phyloP scores from a whole-genome alignment of 2,329 filamentous ascomycete genomes.

The Neopestalotiopsis clavispora region DNA sequence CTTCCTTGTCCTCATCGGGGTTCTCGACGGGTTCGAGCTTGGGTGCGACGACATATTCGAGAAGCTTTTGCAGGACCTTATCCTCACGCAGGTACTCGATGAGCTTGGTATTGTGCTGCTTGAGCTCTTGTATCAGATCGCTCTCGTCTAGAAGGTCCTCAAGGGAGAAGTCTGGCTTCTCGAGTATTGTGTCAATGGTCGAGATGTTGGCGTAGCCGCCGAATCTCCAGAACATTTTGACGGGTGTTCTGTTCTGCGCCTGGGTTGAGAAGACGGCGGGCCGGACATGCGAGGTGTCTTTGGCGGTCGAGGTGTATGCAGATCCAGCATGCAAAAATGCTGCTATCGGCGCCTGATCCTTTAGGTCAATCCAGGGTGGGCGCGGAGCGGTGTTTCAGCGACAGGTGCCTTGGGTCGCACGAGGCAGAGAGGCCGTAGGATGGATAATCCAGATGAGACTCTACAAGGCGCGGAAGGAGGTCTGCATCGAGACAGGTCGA shows the following conservation, averaged over 20 bases:
- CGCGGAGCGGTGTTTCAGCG: background rate
- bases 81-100: slow-evolving; percentile 95
- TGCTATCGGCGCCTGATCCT: slow-evolving; percentile 7
- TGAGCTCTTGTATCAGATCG: slow-evolving; percentile 95
- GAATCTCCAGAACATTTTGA: slow-evolving; percentile 99
- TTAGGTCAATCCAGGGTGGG: background rate
- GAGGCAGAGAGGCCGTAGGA: background rate
- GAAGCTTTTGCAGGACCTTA: slow-evolving; percentile 79
- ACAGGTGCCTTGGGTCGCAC: background rate
- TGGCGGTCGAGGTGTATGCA: background rate
- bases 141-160: slow-evolving; percentile 96
- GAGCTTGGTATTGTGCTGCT: slow-evolving; percentile 96
- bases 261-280: background rate
- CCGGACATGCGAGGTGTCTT: background rate
- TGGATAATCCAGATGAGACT: background rate
- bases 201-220: slow-evolving; percentile 98
- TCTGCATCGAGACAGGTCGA: background rate
- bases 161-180: slow-evolving; percentile 93
- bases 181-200: slow-evolving; percentile 93
- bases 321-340: slow-evolving; percentile 8
- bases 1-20: slow-evolving; percentile 52
- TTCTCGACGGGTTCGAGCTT: slow-evolving; percentile 64
- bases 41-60: slow-evolving; percentile 90
- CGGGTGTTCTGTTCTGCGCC: slow-evolving; percentile 23
- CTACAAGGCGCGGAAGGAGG: background rate